Conservation (phyloP, 1,284 basidiomycete genomes). For the Psilocybe mexicana region DNA sequence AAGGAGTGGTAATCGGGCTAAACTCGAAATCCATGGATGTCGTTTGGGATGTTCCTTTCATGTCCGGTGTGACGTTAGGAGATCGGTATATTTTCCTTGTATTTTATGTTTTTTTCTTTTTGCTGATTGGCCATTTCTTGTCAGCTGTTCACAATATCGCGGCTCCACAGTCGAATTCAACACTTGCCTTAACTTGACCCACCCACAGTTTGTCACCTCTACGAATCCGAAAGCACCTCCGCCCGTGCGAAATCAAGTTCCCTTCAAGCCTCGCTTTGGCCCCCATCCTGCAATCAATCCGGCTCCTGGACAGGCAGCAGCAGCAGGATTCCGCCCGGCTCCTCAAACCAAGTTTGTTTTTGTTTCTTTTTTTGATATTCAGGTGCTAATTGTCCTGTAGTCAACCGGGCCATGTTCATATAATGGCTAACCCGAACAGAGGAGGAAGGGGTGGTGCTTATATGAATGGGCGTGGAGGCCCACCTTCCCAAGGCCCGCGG, state of each 20-base stretch:
- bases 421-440: conserved; percentile 69
- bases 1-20: conserved; percentile 93
- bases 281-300: conserved; percentile 63
- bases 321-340: conserved; percentile 59
- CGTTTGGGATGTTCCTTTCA: conserved; percentile 96
- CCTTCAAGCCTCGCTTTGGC: conserved; percentile 70
- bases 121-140: not conserved
- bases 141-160: conserved; percentile 86
- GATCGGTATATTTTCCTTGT: conserved; percentile 58
- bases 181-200: conserved; percentile 82
- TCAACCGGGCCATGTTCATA: conserved; percentile 32
- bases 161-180: conserved; percentile 85
- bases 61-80: conserved; percentile 88
- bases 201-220: conserved; percentile 79
- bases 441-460: conserved; percentile 33
- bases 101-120: not conserved
- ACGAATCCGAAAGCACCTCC: conserved; percentile 58
- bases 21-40: conserved; percentile 89
- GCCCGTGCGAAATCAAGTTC: conserved; percentile 38
- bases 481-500: conserved; percentile 17
- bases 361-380: conserved; percentile 6
- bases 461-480: conserved; percentile 35
- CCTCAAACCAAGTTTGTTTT: conserved; percentile 29
- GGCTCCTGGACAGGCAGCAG: conserved; percentile 49
- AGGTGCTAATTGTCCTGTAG: conserved; percentile 8